These are phyloP conservation scores for Corynascus novoguineensis DNA, from an alignment of 495 filamentous ascomycete genomes.

Conservation along the genomic window DNA sequence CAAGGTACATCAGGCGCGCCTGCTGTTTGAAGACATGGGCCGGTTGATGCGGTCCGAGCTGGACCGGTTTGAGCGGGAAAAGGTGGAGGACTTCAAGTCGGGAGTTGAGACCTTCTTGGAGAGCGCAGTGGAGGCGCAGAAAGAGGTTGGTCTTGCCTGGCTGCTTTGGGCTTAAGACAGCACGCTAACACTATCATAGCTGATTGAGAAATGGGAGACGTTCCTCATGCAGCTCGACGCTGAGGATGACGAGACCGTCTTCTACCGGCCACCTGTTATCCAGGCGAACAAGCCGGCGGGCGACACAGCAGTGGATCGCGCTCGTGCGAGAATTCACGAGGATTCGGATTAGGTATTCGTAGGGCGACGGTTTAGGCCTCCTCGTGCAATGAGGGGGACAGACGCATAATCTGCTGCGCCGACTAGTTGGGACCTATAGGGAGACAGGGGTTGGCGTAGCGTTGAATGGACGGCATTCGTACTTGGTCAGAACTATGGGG, in stretches of 20 bases:
- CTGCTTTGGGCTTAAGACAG: conserved; percentile 10
- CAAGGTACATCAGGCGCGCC: conserved; percentile 81
- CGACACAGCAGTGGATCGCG: conserved; percentile 46
- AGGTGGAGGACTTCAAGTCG: conserved; percentile 98
- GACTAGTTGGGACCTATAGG: not conserved
- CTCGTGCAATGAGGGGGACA: not conserved
- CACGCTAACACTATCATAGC: conserved; percentile 45
- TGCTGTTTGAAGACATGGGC: conserved; percentile 97
- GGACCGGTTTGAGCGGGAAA: conserved; percentile 92
- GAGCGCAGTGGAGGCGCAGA: conserved; percentile 94
- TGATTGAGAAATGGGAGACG: conserved; percentile 98
- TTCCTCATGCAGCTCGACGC: conserved; percentile 92
- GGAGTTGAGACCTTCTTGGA: conserved; percentile 97
- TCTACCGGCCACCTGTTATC: conserved; percentile 59
- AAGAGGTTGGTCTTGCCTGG: conserved; percentile 65
- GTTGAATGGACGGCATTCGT: not conserved
- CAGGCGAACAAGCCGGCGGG: conserved; percentile 40
- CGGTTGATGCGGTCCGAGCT: conserved; percentile 83
- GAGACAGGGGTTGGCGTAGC: not conserved
- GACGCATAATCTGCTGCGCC: not conserved
- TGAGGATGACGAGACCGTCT: conserved; percentile 78
- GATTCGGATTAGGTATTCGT: conserved; percentile 42
- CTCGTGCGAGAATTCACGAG: conserved; percentile 46
- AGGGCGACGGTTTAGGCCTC: not conserved
- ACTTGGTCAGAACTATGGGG: not conserved